Evolutionary conservation across 2,329 filamentous ascomycete species (phyloP).

Genomic region (Didymella segeticola): DNA sequence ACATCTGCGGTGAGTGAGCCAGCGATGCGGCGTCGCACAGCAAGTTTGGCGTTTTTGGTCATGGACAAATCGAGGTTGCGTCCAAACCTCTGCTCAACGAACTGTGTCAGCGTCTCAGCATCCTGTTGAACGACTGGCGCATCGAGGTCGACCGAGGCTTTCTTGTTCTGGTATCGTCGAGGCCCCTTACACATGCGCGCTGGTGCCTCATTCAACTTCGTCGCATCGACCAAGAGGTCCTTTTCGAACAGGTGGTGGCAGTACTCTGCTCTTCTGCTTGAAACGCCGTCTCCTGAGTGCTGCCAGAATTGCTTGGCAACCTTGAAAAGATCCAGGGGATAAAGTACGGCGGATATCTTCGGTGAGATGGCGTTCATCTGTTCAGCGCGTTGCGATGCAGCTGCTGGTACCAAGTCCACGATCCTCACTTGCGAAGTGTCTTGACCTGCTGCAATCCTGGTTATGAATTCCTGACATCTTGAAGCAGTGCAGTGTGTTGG

Average conservation of each 20-base stretch:
- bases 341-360: slow-evolving; percentile 66
- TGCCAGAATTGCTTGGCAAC: slow-evolving; percentile 97
- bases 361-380: slow-evolving; percentile 54
- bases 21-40: slow-evolving; percentile 85
- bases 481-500: slow-evolving; percentile 73
- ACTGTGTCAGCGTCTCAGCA: slow-evolving; percentile 60
- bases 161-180: slow-evolving; percentile 75
- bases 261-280: slow-evolving; percentile 89
- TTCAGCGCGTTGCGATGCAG: slow-evolving; percentile 59
- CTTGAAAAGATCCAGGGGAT: slow-evolving; percentile 69
- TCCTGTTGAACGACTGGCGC: slow-evolving; percentile 21
- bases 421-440: slow-evolving; percentile 59
- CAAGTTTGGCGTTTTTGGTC: slow-evolving; percentile 81
- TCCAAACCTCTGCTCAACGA: slow-evolving; percentile 93
- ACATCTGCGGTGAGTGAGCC: slow-evolving; percentile 78
- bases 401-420: slow-evolving; percentile 69
- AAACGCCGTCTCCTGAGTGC: slow-evolving; percentile 90
- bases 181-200: slow-evolving; percentile 70
- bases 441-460: slow-evolving; percentile 62
- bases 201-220: slow-evolving; percentile 41
- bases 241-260: slow-evolving; percentile 78
- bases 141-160: slow-evolving; percentile 56
- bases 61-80: slow-evolving; percentile 84
- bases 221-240: slow-evolving; percentile 65
- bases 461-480: slow-evolving; percentile 77